A percentile compares a stretch with the other conserved stretches of the same genome.
Evolutionary conservation across 73 alveolate genomes (phyloP).

Genomic region (Paramecium primaurelia): DNA sequence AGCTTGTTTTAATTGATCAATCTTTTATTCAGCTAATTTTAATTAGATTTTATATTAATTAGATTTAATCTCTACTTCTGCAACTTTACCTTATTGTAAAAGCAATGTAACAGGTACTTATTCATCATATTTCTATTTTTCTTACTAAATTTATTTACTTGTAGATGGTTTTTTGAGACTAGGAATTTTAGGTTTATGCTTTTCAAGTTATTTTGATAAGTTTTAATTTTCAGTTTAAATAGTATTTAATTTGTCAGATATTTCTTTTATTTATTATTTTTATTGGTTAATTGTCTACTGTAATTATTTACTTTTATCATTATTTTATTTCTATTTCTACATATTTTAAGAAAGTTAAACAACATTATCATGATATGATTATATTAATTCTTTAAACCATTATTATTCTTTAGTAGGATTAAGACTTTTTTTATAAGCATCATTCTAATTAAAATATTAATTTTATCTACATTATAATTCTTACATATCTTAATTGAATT

Average conservation of each 20-base stretch:
- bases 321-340: background rate
- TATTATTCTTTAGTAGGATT: conserved; percentile 18
- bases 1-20: background rate
- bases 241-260: background rate
- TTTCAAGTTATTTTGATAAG: background rate
- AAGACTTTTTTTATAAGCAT: background rate
- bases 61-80: background rate
- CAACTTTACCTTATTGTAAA: background rate
- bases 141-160: background rate
- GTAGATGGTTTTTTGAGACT: background rate
- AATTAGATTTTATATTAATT: background rate
- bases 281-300: background rate
- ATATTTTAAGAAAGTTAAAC: background rate
- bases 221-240: background rate
- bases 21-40: background rate
- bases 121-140: background rate
- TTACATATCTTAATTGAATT: background rate
- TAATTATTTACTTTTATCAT: background rate
- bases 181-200: conserved; percentile 16
- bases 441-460: conserved; percentile 39
- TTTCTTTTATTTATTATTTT: conserved; percentile 10
- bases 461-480: background rate
- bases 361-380: conserved; percentile 31
- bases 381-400: background rate
- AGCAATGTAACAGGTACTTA: background rate